Conservation (phyloP, 352 stramenopile genomes). For the Phytophthora agathidicida region DNA sequence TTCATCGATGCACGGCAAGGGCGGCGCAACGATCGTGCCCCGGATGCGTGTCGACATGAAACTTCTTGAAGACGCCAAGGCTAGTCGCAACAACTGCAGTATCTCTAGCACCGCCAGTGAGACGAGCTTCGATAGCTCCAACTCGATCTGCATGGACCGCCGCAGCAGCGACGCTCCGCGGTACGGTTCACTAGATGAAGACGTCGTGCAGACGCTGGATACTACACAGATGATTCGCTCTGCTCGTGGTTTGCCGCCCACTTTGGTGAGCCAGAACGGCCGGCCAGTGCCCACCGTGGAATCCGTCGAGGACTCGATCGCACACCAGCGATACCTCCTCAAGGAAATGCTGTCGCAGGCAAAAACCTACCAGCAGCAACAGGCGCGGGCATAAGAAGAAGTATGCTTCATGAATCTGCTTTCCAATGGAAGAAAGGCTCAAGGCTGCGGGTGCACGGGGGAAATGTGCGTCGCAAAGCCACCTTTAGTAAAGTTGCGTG, state of each 20-base stretch:
- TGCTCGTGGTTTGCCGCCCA: conserved; percentile 4
- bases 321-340: conserved; percentile 64
- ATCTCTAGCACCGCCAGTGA: conserved; percentile 49
- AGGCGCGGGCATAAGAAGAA: conserved; percentile 21
- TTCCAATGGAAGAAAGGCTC: conserved; percentile 33
- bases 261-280: conserved; percentile 10
- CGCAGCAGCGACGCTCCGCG: conserved; percentile 31
- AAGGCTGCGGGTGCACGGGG: conserved; percentile 12
- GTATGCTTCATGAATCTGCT: conserved; percentile 19
- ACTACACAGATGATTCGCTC: conserved; percentile 44
- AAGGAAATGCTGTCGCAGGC: conserved; percentile 72
- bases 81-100: conserved; percentile 37
- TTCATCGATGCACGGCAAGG: conserved; percentile 27
- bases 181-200: conserved; percentile 45
- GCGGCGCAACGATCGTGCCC: conserved; percentile 1
- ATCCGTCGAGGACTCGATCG: conserved; percentile 65
- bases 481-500: conserved; percentile 24
- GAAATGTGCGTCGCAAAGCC: conserved; percentile 15
- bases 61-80: conserved; percentile 41
- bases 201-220: conserved; percentile 45
- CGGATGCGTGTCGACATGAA: conserved; percentile 50
- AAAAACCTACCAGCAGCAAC: conserved; percentile 44
- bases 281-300: conserved; percentile 33
- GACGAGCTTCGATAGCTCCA: conserved; percentile 47
- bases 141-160: conserved; percentile 37